phyloP scores from a whole-genome alignment of 2,329 filamentous ascomycete species.

The Leptographium galeiforme region DNA sequence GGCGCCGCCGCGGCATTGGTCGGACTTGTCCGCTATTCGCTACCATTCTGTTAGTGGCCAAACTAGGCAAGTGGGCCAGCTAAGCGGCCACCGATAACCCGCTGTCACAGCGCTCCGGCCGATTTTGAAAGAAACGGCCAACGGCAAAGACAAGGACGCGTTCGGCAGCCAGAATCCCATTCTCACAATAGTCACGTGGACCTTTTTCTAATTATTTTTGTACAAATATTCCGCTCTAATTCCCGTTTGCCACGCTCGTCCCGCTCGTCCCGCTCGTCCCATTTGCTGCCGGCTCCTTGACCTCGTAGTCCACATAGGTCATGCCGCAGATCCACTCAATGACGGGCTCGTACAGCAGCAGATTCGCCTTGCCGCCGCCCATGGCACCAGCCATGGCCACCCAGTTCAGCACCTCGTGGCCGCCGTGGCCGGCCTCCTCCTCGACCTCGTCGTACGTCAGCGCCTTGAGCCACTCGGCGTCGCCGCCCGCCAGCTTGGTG shows the following conservation, averaged over 20 bases:
- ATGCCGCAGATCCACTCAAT: constrained; percentile 12
- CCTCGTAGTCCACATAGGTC: constrained; percentile 9
- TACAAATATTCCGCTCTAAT: not conserved
- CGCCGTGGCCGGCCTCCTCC: constrained; percentile 10
- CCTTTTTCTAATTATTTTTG: not conserved
- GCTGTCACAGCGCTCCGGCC: too few species aligned
- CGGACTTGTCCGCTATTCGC: not conserved
- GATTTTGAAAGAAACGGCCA: too few species aligned
- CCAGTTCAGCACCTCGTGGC: constrained; percentile 12
- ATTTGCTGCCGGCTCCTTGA: not conserved
- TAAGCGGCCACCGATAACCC: too few species aligned
- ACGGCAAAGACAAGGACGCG: too few species aligned
- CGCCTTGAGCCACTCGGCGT: constrained; percentile 4
- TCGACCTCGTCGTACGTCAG: constrained; percentile 11
- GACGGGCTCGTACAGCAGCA: constrained; percentile 10
- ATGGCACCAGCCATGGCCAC: constrained; percentile 9
- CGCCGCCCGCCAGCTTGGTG: constrained; percentile 4
- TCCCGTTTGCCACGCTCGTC: not conserved
- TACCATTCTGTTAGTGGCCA: not conserved
- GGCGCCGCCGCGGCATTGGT: not conserved
- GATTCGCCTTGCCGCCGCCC: constrained; percentile 8
- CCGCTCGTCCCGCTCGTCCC: not conserved
- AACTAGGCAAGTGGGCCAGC: not conserved
- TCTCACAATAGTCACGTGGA: not conserved
- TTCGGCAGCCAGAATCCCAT: too few species aligned